Conservation (phyloP, 345 rosid genomes). For the Erysimum cheiranthoides region DNA sequence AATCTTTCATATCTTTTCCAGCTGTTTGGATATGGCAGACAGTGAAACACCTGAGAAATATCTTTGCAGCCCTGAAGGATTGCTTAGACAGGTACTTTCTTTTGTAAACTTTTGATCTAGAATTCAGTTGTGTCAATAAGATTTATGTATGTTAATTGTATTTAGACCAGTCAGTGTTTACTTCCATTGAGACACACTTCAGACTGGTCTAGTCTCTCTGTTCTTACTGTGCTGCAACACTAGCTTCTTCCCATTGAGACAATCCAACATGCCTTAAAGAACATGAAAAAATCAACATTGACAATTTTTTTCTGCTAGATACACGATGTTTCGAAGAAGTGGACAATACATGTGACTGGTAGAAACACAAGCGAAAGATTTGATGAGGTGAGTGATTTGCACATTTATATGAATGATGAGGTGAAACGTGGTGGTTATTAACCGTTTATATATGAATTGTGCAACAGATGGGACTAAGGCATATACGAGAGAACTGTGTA, state of each 20-base stretch:
- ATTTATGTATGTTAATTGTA: conserved; percentile 10
- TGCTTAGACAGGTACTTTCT: conserved; percentile 58
- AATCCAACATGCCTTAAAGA: neutral
- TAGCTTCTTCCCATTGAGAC: conserved; percentile 15
- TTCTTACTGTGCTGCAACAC: conserved; percentile 6
- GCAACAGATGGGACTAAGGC: conserved; percentile 62
- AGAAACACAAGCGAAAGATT: conserved; percentile 63
- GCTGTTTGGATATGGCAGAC: conserved; percentile 74
- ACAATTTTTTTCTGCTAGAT: conserved; percentile 49
- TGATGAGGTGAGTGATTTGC: conserved; percentile 53
- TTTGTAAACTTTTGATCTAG: neutral
- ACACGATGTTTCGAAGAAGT: conserved; percentile 53
- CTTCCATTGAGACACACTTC: conserved; percentile 12
- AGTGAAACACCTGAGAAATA: conserved; percentile 63
- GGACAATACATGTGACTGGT: conserved; percentile 61
- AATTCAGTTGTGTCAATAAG: neutral
- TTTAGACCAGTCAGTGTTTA: conserved; percentile 4
- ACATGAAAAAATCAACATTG: conserved; percentile 15
- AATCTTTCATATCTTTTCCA: conserved; percentile 35
- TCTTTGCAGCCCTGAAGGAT: conserved; percentile 76
- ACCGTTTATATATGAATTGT: conserved; percentile 15
- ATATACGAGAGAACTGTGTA: conserved; percentile 60
- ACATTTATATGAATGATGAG: conserved; percentile 10
- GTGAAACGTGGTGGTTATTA: conserved; percentile 7
- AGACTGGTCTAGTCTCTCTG: conserved; percentile 27